A percentile compares a stretch with the other conserved stretches of the same genome.
Evolutionary conservation across 257 asterid species (phyloP).

Genomic region (Haberlea rhodopensis): DNA sequence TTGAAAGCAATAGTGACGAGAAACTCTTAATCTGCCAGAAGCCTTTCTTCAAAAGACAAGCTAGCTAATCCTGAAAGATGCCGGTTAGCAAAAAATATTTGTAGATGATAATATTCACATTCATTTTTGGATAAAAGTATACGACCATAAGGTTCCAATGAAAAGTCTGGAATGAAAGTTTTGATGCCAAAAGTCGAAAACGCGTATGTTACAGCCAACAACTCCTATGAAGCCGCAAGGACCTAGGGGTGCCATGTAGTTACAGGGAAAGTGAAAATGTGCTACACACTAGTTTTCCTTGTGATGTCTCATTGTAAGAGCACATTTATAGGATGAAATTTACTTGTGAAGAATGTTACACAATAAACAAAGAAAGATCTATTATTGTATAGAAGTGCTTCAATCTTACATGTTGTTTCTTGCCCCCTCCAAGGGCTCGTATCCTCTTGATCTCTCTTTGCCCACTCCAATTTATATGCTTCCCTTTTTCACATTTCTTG

Average conservation of each 20-base stretch:
- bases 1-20: conserved; percentile 78
- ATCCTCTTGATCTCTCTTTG: not conserved
- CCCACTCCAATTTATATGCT: not conserved
- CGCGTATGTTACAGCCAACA: conserved; percentile 16
- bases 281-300: conserved; percentile 31
- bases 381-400: conserved; percentile 19
- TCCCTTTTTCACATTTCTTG: not conserved
- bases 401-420: not conserved
- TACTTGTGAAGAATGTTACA: conserved; percentile 35
- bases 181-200: conserved; percentile 32
- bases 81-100: conserved; percentile 22
- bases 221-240: conserved; percentile 78
- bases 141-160: conserved; percentile 33
- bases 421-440: not conserved
- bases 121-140: conserved; percentile 37
- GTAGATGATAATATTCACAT: conserved; percentile 43
- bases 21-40: conserved; percentile 95
- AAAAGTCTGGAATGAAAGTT: conserved; percentile 37
- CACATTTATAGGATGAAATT: conserved; percentile 35
- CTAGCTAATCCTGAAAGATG: conserved; percentile 40
- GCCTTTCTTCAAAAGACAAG: conserved; percentile 70
- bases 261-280: conserved; percentile 36
- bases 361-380: conserved; percentile 31
- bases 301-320: conserved; percentile 34
- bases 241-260: conserved; percentile 53